These are phyloP conservation scores for Meira nashicola DNA, from an alignment of 1,284 basidiomycete species.

Conservation along the genomic window DNA sequence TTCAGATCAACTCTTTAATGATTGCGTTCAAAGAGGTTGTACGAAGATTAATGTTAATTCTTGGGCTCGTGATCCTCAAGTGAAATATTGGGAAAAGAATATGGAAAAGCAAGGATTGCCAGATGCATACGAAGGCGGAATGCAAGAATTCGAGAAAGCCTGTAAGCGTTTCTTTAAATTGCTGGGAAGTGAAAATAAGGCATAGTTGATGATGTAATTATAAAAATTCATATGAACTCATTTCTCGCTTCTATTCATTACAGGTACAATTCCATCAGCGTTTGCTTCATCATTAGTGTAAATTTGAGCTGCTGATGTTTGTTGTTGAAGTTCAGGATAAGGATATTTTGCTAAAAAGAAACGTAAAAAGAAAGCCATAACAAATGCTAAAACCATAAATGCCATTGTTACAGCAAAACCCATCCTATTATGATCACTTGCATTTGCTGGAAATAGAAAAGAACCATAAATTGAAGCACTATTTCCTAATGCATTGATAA, in stretches of 20 bases:
- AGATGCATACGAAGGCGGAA: conserved; percentile 29
- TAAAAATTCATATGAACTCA: not conserved
- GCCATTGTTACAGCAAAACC: conserved; percentile 21
- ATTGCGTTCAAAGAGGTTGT: conserved; percentile 21
- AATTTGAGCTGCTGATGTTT: not conserved
- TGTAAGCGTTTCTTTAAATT: conserved; percentile 24
- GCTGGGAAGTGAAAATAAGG: conserved; percentile 21
- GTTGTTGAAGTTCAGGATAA: conserved; percentile 10
- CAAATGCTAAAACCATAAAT: conserved; percentile 16
- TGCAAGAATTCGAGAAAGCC: conserved; percentile 16
- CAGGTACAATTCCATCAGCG: no score
- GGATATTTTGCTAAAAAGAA: conserved; percentile 10
- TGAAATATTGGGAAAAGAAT: conserved; percentile 20
- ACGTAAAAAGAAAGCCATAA: conserved; percentile 13
- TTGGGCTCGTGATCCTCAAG: conserved; percentile 31
- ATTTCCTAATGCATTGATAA: conserved; percentile 40
- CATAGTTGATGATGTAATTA: conserved; percentile 2
- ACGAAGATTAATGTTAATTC: conserved; percentile 32
- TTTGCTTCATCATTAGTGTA: no score
- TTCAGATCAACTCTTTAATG: conserved; percentile 20
- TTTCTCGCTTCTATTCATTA: no score
- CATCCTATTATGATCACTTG: conserved; percentile 12
- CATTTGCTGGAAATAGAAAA: conserved; percentile 17
- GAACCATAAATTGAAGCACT: conserved; percentile 19
- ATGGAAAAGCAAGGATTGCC: conserved; percentile 15